Evolutionary conservation across 192 early-diverging fungal genomes (phyloP).

Genomic region (Backusella morwellensis): DNA sequence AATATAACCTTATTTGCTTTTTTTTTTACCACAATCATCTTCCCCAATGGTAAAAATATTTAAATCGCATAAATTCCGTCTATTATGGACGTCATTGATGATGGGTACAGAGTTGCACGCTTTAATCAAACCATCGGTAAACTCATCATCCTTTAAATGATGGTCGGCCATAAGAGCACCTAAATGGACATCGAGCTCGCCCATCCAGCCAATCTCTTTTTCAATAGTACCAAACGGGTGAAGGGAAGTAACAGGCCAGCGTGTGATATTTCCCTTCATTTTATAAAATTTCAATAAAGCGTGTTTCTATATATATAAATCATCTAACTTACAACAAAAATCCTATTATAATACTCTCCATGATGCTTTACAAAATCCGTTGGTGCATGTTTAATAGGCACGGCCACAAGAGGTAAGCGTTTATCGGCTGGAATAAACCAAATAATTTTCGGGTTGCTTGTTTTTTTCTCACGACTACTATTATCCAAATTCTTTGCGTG

Average conservation of each 20-base stretch:
- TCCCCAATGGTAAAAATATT: conserved; percentile 52
- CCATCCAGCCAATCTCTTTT: conserved; percentile 71
- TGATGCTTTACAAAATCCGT: conserved; percentile 65
- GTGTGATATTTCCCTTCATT: conserved; percentile 47
- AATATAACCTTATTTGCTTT: background rate
- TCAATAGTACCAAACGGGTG: conserved; percentile 71
- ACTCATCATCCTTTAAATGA: conserved; percentile 65
- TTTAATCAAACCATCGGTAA: conserved; percentile 66
- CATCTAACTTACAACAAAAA: conserved; percentile 44
- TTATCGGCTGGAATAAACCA: conserved; percentile 84
- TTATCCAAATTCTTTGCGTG: background rate
- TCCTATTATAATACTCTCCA: conserved; percentile 44
- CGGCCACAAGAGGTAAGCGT: conserved; percentile 65
- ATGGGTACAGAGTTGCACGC: conserved; percentile 77
- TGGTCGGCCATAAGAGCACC: conserved; percentile 75
- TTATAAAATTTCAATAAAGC: background rate
- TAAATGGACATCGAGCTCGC: conserved; percentile 74
- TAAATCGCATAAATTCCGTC: conserved; percentile 64
- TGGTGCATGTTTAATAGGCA: conserved; percentile 68
- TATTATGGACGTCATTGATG: conserved; percentile 70
- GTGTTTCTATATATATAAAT: too few relatives aligned
- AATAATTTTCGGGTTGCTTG: conserved; percentile 45
- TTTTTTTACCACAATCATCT: conserved; percentile 49
- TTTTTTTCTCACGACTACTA: conserved; percentile 36
- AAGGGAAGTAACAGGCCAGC: conserved; percentile 62